A percentile compares a stretch with the other conserved stretches of the same genome.
Evolutionary conservation across 257 asterid species (phyloP).

Genomic region (Solanum boliviense): DNA sequence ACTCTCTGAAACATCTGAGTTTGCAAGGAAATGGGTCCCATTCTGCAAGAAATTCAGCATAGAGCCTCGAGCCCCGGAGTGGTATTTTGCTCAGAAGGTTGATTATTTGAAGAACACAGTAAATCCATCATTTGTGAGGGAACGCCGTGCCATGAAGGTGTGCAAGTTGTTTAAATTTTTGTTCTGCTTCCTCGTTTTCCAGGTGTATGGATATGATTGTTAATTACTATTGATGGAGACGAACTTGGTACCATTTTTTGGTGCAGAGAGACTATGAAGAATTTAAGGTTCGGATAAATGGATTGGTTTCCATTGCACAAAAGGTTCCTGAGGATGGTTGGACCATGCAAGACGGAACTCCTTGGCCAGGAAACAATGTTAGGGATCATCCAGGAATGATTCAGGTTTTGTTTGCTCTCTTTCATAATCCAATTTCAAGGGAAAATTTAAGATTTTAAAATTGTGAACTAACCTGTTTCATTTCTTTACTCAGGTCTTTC

Average conservation of each 20-base stretch:
- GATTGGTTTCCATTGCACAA: slow-evolving; percentile 68
- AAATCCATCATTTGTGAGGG: slow-evolving; percentile 70
- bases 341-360: slow-evolving; percentile 91
- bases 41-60: slow-evolving; percentile 70
- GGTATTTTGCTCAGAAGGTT: slow-evolving; percentile 73
- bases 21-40: slow-evolving; percentile 88
- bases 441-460: neutral
- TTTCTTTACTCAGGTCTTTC: slow-evolving; percentile 42
- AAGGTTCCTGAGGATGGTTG: slow-evolving; percentile 92
- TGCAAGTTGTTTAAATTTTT: neutral
- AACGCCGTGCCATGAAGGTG: slow-evolving; percentile 94
- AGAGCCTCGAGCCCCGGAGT: slow-evolving; percentile 93
- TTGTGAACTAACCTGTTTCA: neutral
- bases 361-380: slow-evolving; percentile 84
- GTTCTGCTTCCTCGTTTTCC: neutral
- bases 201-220: neutral
- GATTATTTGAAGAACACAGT: slow-evolving; percentile 78
- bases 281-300: slow-evolving; percentile 74
- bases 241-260: neutral
- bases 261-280: slow-evolving; percentile 86
- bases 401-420: slow-evolving; percentile 43
- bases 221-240: neutral
- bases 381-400: slow-evolving; percentile 96
- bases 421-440: neutral
- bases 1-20: slow-evolving; percentile 80